Conservation (phyloP, 2,329 filamentous ascomycete genomes). For the Corynespora cassiicola region DNA sequence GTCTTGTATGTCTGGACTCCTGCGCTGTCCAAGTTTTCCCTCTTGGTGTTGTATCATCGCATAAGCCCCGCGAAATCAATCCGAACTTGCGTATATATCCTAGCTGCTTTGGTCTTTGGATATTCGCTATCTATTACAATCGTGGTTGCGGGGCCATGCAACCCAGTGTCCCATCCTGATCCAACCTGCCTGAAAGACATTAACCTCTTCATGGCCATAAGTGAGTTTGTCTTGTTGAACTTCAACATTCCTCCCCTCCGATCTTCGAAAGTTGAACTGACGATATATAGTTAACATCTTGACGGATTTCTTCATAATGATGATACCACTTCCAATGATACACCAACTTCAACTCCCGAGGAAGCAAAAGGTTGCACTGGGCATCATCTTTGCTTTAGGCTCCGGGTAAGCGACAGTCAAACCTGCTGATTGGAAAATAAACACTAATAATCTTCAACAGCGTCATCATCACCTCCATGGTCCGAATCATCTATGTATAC, state of each 20-base stretch:
- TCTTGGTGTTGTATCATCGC: slow-evolving; percentile 26
- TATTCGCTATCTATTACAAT: slow-evolving; percentile 25
- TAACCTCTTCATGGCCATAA: slow-evolving; percentile 23
- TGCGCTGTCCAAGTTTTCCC: slow-evolving; percentile 25
- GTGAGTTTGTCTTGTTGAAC: not conserved
- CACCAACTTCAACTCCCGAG: slow-evolving; percentile 29
- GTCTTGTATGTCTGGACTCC: slow-evolving; percentile 27
- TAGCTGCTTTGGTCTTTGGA: slow-evolving; percentile 17
- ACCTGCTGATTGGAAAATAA: slow-evolving; percentile 1
- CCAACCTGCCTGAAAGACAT: slow-evolving; percentile 21
- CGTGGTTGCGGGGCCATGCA: slow-evolving; percentile 23
- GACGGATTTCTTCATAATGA: slow-evolving; percentile 41
- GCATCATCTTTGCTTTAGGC: slow-evolving; percentile 36
- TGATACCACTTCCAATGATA: slow-evolving; percentile 32
- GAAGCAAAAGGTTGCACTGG: slow-evolving; percentile 35
- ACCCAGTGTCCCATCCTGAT: slow-evolving; percentile 15
- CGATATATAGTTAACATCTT: slow-evolving; percentile 35
- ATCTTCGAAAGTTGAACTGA: too few species aligned
- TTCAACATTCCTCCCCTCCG: too few species aligned
- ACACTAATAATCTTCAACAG: slow-evolving; percentile 3
- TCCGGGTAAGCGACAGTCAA: slow-evolving; percentile 15
- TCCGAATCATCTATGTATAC: slow-evolving; percentile 27
- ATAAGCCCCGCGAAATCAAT: slow-evolving; percentile 16
- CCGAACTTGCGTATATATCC: slow-evolving; percentile 17
- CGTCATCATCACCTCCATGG: slow-evolving; percentile 22